Evolutionary conservation across 495 filamentous ascomycete genomes (phyloP), one percentile per base, ranked within the genome.

Genomic region (Evernia prunastri): DNA sequence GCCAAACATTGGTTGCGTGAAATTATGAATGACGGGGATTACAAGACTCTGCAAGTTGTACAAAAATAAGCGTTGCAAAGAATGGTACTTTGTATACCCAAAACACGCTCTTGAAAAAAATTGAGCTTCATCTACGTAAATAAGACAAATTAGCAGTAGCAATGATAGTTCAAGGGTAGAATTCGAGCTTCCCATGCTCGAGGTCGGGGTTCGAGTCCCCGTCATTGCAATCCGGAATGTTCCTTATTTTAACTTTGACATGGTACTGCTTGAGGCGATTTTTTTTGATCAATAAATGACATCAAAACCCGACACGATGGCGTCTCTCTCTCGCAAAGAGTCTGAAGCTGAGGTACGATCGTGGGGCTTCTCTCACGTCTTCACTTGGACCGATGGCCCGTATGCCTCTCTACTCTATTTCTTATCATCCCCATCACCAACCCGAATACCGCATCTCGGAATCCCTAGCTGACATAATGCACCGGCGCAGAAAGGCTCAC

Each of bases 321-420:
- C 49, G 49, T 27, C 23, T 53, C 58, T 58, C n/a, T 71, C 72
- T n/a, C 78, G 75, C 60, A 65, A 68, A 23, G 80, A 85, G 45
- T 81, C 81, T 37, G 89, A 92, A 72, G 73, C 75, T 40, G 76
- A 89, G 47, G 90, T 94, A 39, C 77, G 79, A 33, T 82, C 85
- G 29, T 94, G 89, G 89, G 90, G 89, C 1, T 93, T 92, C 72
- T 67, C 68, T 2, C 79, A 86, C 70, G 87, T 92, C 64, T 93
- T 91, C 63, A 91, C 89, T 29, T 94, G 90, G 89, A 84, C 81
- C 10, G 90, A 96, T 77, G 78, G 83, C 33, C 84, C 86, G 85
- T 89, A 85, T 59, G 81, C 57, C 35, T 8, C 49, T 31, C 15
- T 31, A 0, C 5, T 7, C 25, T 27, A 2, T 17, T 6, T 31